Percentiles rank a stretch among this genome's conserved stretches.
Evolutionary conservation across 1,139 yeast genomes (phyloP).

Genomic region (Debaryomyces singareniensis): DNA sequence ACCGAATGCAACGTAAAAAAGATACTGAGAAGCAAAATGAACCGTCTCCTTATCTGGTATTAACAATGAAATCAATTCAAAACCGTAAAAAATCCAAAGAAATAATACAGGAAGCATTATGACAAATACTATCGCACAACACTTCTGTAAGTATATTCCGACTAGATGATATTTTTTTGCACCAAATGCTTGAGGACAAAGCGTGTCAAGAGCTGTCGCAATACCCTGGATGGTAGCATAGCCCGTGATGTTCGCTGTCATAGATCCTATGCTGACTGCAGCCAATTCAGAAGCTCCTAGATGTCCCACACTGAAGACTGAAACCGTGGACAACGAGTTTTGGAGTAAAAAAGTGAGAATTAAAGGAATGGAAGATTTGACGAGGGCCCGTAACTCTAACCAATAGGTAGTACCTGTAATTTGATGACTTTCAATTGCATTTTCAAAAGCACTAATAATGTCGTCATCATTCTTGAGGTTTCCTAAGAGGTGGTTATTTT

Average conservation of each 20-base stretch:
- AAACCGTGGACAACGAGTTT: conserved; percentile 50
- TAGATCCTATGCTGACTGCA: conserved; percentile 57
- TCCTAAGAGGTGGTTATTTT: conserved; percentile 21
- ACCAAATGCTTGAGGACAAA: conserved; percentile 57
- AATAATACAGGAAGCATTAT: conserved; percentile 46
- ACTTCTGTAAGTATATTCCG: conserved; percentile 48
- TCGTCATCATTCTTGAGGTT: conserved; percentile 9
- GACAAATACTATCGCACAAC: conserved; percentile 44
- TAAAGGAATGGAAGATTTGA: conserved; percentile 44
- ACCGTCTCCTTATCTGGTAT: conserved; percentile 48
- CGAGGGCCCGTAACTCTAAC: conserved; percentile 35
- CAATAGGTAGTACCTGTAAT: conserved; percentile 19
- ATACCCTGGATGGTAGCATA: conserved; percentile 55
- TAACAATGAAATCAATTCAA: conserved; percentile 26
- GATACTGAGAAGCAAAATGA: conserved; percentile 43
- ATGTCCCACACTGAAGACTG: conserved; percentile 55
- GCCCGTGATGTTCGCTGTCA: conserved; percentile 57
- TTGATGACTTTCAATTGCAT: conserved; percentile 24
- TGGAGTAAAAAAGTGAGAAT: conserved; percentile 50
- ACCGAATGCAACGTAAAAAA: conserved; percentile 45
- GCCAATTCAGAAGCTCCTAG: conserved; percentile 54
- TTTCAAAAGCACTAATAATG: conserved; percentile 29
- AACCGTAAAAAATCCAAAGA: conserved; percentile 45
- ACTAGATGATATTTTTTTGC: conserved; percentile 47
- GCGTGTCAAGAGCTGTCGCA: conserved; percentile 52